Evolutionary conservation across 257 asterid species (phyloP).

Genomic region (Leptodermis oblonga): DNA sequence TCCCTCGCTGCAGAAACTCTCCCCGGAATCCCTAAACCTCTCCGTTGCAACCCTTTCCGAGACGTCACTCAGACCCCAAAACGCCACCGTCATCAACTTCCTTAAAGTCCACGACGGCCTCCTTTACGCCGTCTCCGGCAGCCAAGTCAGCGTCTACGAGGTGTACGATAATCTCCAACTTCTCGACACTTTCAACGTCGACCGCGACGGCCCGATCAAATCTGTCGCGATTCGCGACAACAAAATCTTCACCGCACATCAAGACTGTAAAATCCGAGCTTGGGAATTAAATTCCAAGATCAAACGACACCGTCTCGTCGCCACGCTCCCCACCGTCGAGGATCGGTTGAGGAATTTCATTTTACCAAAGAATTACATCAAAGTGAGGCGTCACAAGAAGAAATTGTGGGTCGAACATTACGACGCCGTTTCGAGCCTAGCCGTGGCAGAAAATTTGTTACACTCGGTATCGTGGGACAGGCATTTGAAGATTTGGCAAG

Average conservation of each 20-base stretch:
- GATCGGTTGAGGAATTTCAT: constrained; percentile 45
- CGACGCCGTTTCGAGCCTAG: constrained; percentile 68
- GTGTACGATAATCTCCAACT: constrained; percentile 22
- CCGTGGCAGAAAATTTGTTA: constrained; percentile 17
- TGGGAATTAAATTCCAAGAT: constrained; percentile 35
- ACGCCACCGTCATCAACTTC: constrained; percentile 33
- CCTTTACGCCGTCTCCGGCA: constrained; percentile 68
- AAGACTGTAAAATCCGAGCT: constrained; percentile 66
- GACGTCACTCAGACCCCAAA: constrained; percentile 32
- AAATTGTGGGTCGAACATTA: constrained; percentile 72
- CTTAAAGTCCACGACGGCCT: constrained; percentile 51
- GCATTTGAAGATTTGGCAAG: constrained; percentile 59
- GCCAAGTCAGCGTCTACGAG: constrained; percentile 46
- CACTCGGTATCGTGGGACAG: constrained; percentile 76
- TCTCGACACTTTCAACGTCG: constrained; percentile 38
- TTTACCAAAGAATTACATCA: constrained; percentile 52
- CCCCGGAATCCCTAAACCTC: constrained; percentile 30
- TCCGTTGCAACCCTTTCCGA: constrained; percentile 28
- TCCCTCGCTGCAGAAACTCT: constrained; percentile 67
- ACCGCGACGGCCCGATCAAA: constrained; percentile 47
- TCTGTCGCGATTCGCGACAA: constrained; percentile 47
- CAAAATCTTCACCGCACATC: constrained; percentile 69
- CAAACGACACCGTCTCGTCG: constrained; percentile 46
- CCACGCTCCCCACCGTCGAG: constrained; percentile 56
- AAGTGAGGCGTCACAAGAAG: constrained; percentile 57